A percentile compares a stretch with the other conserved stretches of the same genome.
phyloP scores from a whole-genome alignment of 2,329 filamentous ascomycete genomes.

The Blumeriella jaapii region DNA sequence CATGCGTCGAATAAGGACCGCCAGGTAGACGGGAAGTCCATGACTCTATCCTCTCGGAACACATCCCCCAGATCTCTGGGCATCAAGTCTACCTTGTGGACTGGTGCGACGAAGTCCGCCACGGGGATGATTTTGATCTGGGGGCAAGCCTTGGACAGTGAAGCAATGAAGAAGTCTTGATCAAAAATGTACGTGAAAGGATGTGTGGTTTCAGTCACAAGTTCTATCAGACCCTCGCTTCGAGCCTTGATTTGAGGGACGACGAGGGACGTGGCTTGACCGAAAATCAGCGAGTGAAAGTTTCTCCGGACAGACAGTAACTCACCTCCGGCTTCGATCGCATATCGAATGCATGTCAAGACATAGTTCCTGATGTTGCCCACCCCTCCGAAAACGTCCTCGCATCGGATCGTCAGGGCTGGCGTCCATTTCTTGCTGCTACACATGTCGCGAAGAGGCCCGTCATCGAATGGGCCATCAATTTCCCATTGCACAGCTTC shows the following conservation, averaged over 20 bases:
- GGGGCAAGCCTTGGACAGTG: conserved; percentile 13
- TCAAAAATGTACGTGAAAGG: conserved; percentile 21
- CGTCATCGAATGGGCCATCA: conserved; percentile 17
- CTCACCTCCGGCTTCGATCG: conserved; percentile 36
- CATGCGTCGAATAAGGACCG: conserved; percentile 8
- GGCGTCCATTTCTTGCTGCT: conserved; percentile 30
- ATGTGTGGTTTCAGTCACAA: conserved; percentile 4
- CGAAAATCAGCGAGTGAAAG: conserved; percentile 12
- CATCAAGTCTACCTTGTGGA: conserved; percentile 2
- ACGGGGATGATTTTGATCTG: conserved; percentile 15
- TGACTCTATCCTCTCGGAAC: conserved; percentile 1
- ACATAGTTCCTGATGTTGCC: conserved; percentile 34
- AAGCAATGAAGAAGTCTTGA: conserved; percentile 13
- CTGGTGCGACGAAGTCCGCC: conserved; percentile 4
- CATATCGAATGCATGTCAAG: conserved; percentile 35
- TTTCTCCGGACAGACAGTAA: conserved; percentile 14
- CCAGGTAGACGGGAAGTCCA: conserved; percentile 8
- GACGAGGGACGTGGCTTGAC: conserved; percentile 28
- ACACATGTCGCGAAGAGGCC: conserved; percentile 23
- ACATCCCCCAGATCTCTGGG: background rate
- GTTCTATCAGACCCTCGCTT: conserved; percentile 5
- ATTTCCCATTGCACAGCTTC: conserved; percentile 11
- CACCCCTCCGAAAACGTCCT: conserved; percentile 33
- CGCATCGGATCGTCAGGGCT: conserved; percentile 33
- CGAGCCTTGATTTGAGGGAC: conserved; percentile 24